phyloP scores from a whole-genome alignment of 495 filamentous ascomycete species.

The Aeminium ludgeri region DNA sequence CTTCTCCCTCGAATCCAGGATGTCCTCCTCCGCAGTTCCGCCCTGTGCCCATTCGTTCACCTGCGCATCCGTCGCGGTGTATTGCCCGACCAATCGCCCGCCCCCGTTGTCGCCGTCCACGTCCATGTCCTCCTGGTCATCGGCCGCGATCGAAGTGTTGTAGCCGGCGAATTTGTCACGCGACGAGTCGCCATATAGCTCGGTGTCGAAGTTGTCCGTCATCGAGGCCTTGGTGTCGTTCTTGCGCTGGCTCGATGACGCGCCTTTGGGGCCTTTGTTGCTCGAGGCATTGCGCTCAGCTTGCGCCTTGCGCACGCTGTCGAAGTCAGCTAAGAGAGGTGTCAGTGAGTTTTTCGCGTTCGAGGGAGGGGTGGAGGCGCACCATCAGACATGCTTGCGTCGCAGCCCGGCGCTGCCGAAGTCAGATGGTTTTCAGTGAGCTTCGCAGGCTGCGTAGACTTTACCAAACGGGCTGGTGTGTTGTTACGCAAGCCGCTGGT shows the following conservation, averaged over 20 bases:
- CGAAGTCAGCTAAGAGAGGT: slow-evolving; percentile 12
- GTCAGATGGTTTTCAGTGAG: no score
- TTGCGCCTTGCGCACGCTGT: slow-evolving; percentile 13
- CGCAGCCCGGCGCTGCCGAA: no score
- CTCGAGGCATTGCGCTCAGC: slow-evolving; percentile 71
- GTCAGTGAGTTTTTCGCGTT: background rate
- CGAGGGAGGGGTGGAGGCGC: no score
- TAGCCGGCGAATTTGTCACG: slow-evolving; percentile 80
- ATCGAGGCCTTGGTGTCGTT: slow-evolving; percentile 92
- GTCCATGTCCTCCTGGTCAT: slow-evolving; percentile 65
- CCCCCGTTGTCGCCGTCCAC: slow-evolving; percentile 72
- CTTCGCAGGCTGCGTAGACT: no score
- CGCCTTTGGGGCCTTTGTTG: slow-evolving; percentile 70
- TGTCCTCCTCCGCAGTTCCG: slow-evolving; percentile 76
- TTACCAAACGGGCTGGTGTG: no score
- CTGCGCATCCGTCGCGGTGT: slow-evolving; percentile 79
- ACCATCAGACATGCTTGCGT: no score
- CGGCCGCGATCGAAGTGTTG: slow-evolving; percentile 64
- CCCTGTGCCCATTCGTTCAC: slow-evolving; percentile 88
- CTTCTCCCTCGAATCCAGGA: slow-evolving; percentile 72
- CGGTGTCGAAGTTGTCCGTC: slow-evolving; percentile 85
- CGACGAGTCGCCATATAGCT: slow-evolving; percentile 71
- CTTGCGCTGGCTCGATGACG: slow-evolving; percentile 36
- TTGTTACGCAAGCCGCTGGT: no score
- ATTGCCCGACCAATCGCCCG: slow-evolving; percentile 79